Percentiles rank a stretch among this genome's conserved stretches.
Evolutionary conservation across 139 green algal species (phyloP).

Genomic region (Micractinium sp.): DNA sequence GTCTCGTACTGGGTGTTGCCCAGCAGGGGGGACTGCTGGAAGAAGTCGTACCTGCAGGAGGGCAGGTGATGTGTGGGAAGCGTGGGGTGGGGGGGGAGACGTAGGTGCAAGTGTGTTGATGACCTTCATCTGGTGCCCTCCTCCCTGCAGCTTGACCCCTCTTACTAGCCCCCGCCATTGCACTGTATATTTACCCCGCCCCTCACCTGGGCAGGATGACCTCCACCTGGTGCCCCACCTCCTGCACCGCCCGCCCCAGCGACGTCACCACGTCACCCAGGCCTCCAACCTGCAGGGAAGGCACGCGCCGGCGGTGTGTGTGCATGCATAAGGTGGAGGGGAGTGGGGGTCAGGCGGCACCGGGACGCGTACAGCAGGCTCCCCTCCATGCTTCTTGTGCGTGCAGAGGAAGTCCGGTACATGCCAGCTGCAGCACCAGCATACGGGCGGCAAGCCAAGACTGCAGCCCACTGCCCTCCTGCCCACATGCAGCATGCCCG

Average conservation of each 20-base stretch:
- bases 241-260: conserved; percentile 87
- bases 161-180: too few relatives aligned
- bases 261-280: conserved; percentile 97
- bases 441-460: too few relatives aligned
- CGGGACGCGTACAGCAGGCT: background rate
- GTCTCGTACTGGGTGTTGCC: conserved; percentile 55
- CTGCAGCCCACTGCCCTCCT: background rate
- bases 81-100: background rate
- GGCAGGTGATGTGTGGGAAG: background rate
- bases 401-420: too few relatives aligned
- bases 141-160: background rate
- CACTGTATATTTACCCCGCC: too few relatives aligned
- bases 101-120: background rate
- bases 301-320: background rate
- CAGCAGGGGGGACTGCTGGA: conserved; percentile 71
- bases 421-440: background rate
- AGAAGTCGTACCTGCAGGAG: conserved; percentile 77
- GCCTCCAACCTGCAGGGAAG: conserved; percentile 78
- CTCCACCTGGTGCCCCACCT: conserved; percentile 81
- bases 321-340: background rate
- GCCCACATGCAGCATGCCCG: background rate
- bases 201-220: conserved; percentile 76
- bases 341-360: background rate
- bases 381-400: too few relatives aligned
- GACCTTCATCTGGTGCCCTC: background rate